Base-by-base conservation (phyloP, 2,329 filamentous ascomycete genomes). In the Penicillium oxalicum region DNA sequence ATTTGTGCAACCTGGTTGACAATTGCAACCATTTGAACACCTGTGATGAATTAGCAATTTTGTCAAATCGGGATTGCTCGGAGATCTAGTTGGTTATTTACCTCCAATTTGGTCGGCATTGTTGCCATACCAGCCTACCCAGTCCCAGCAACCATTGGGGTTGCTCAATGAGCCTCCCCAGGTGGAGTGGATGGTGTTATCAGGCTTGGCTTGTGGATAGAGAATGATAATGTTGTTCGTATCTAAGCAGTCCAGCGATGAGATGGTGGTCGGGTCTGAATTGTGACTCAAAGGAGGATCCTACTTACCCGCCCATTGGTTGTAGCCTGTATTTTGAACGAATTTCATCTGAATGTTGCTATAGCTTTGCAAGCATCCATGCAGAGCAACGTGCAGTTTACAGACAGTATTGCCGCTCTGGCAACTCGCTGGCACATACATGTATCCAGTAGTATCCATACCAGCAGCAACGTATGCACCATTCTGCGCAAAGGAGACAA, bases 21-120 rank as follows among this genome's bases (percentile, higher is more conserved):
- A 27, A 52, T 50, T 2, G 55, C 55, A 33, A 27, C 49, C 48
- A 58, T 56, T 49, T 57, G 55, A 5, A 48, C 52, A 5, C 53
- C 44, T 47, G 33, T 3, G n/a, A 34, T 1, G 3, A 11, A 11
- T 32, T 5, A 41, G 40, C 11, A 32, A 4, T 24, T n/a, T 11
- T 32, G 11, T 4, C 18, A 18, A 0, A 12, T 18, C 24, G 3
- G 2, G 2, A 5, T 9, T 5, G 34, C 18, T 2, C 1, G 1
- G 18, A 18, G 18, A 18, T 18, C 18, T 18, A 18, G 18, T 18
- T 18, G 18, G 40, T 5, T 12, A 41, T 9, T 41, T 34, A 36
- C 44, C 54, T 51, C 34, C 41, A 33, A 40, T 50, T 24, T 57
- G 54, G 25, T 57, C 53, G 4, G 50, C 46, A 46, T 57, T 52